Base-by-base conservation (phyloP, 2,329 filamentous ascomycete genomes). In the Colletotrichum spaethianum region DNA sequence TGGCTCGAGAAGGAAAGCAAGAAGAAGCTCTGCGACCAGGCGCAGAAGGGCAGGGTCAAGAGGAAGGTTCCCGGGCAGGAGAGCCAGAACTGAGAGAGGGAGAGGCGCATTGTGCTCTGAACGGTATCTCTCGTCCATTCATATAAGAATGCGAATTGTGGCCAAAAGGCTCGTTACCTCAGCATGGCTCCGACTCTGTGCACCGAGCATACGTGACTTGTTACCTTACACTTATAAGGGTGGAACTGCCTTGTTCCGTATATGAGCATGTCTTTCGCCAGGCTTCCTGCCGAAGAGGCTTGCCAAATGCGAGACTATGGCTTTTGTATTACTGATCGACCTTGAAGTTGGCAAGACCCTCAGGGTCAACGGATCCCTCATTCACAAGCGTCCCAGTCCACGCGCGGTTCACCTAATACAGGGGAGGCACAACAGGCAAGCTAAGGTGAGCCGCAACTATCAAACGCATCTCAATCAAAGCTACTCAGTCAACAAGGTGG, bases 1-100 rank as follows among this genome's bases (percentile, higher is more conserved):
- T 92, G 91, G 85, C 86, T 92, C 79, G 87, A 92, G 78, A 90
- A 89, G 76, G 84, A 86, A 82, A 89, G 90, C 6, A 85, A 85
- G 78, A 88, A 88, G 79, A 83, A 87, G 80, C 83, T 98, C 76
- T 98, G 95, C 83, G 89, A 90, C 77, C 82, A 85, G 75, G 95
- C 94, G 52, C 86, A 90, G 79, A 90, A 92, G 75, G 82, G 83
- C 1, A 81, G 90, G 75, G 83, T 82, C 65, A 86, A 83, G 80
- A 86, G 89, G 81, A 88, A 89, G 76, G 84, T 91, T 75, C 92
- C 92, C n/a, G 86, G 84, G 73, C 78, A 83, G 62, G 76, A 79
- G 65, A 36, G 46, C 59, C 40, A 63, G 61, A 64, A 67, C 3
- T 68, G 38, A 93, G 3, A 14, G 14, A 4, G 18, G 5, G 26